Evolutionary conservation across 495 filamentous ascomycete genomes (phyloP), one percentile per base, ranked within the genome.

Genomic region (Bombardia bombarda): DNA sequence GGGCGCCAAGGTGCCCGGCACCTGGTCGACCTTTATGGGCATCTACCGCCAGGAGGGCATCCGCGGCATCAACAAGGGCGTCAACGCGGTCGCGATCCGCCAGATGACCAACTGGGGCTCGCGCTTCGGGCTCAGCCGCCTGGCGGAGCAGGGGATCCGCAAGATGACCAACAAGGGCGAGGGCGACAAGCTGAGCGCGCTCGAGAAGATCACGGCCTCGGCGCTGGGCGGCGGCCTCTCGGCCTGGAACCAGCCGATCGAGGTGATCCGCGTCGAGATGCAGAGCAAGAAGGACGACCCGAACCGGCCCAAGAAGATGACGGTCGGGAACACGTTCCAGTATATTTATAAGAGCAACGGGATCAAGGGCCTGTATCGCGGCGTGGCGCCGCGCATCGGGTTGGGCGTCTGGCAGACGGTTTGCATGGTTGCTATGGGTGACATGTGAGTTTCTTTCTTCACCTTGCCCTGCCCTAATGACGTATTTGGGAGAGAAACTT

Each of bases 101-200:
- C 92, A 98, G 74, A 96, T 95, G 69, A 97, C 92, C 60, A 98
- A 98, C 75, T 98, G 92, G 92, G 92, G 92, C 22, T 90, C 84
- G 14, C 81, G 92, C 50, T 98, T 98, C 67, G 92, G 92, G 58
- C 78, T 98, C 42, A 86, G 82, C 45, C 80, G 92, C 49, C 74
- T 95, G 51, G 90, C 90, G 36, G 92, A 98, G 73, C 77, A 79
- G 53, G 83, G 83, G 18, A 95, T 98, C 69, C 80, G 92, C 51
- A 78, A 72, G 30, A 60, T 77, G 36, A 90, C 87, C 28, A 73
- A 78, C 63, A 97, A 98, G 76, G 78, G 84, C 48, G 73, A 90
- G 2, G 67, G 73, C 43, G 77, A 88, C 57, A 86, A 82, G 68
- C 74, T 97, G 48, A 73, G 71, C 51, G 79, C 81, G 3, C 60